phyloP scores from a whole-genome alignment of 2,329 filamentous ascomycete species.

The Trichoderma citrinoviride region DNA sequence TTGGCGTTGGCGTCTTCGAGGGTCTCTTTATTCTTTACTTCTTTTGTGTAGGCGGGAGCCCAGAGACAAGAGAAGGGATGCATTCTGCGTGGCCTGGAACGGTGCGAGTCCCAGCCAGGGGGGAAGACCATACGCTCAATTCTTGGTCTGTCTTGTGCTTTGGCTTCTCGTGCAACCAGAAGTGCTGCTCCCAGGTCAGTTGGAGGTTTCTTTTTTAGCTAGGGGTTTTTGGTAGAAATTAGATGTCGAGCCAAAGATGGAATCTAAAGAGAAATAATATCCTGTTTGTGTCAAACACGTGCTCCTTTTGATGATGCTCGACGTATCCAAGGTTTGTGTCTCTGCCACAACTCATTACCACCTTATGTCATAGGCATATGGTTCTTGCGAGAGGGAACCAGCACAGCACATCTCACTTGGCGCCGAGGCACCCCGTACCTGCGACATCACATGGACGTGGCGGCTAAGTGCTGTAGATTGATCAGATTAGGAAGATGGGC shows the following conservation, averaged over 20 bases:
- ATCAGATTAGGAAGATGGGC: background rate
- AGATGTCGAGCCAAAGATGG: constrained; percentile 18
- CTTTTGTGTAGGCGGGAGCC: constrained; percentile 1
- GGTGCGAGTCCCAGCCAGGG: background rate
- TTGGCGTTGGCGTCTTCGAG: constrained; percentile 35
- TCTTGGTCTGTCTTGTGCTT: background rate
- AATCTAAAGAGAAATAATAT: constrained; percentile 18
- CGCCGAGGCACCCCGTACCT: constrained; percentile 23
- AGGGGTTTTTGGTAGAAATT: constrained; percentile 22
- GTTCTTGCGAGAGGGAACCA: background rate
- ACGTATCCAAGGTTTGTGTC: background rate
- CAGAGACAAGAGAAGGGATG: constrained; percentile 9
- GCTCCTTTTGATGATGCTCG: background rate
- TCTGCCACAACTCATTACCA: too few species aligned
- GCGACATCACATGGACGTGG: constrained; percentile 14
- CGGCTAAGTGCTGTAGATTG: background rate
- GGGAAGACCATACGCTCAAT: background rate
- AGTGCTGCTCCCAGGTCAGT: background rate
- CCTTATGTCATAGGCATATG: too few species aligned
- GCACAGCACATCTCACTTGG: constrained; percentile 21
- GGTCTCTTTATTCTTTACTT: background rate
- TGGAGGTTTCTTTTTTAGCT: background rate
- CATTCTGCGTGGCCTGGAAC: background rate
- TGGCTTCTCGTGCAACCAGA: background rate
- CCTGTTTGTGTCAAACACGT: background rate